A percentile compares a stretch with the other conserved stretches of the same genome.
Conservation (phyloP, 768 basidiomycete genomes). For the Nidularia sp. region DNA sequence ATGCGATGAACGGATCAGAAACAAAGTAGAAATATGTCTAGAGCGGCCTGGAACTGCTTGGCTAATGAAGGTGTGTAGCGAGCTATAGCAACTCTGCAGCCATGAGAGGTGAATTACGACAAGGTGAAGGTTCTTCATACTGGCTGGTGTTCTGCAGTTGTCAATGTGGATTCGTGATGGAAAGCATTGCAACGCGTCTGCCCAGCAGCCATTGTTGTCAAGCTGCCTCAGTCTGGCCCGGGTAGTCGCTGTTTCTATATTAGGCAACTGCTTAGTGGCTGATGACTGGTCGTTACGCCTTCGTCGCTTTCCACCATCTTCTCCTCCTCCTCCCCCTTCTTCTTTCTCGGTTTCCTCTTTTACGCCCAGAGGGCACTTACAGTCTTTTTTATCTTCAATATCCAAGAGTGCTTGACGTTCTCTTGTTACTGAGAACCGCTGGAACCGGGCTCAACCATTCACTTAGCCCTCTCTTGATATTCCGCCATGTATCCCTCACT, state of each 20-base stretch:
- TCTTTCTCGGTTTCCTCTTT: slow-evolving; percentile 18
- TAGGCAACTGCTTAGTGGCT: no score
- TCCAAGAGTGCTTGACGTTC: slow-evolving; percentile 24
- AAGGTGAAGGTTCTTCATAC: no score
- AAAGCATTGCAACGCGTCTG: no score
- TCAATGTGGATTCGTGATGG: no score
- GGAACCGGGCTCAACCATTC: slow-evolving; percentile 47
- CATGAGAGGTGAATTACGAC: no score
- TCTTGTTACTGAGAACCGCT: slow-evolving; percentile 39
- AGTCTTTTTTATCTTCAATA: slow-evolving; percentile 31
- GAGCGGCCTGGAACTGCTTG: not conserved
- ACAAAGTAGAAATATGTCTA: no score
- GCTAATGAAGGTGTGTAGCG: not conserved
- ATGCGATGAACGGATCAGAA: slow-evolving; percentile 49
- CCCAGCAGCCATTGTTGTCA: not conserved
- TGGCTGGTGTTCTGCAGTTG: no score
- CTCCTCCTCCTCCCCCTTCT: slow-evolving; percentile 7
- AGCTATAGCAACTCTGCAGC: not conserved
- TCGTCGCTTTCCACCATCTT: slow-evolving; percentile 4
- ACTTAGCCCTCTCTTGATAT: not conserved
- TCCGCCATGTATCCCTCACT: slow-evolving; percentile 33
- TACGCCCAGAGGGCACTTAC: slow-evolving; percentile 43
- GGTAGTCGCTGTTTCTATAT: no score
- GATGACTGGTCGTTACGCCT: not conserved
- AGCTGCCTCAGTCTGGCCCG: not conserved